Evolutionary conservation across 768 basidiomycete species (phyloP).

Genomic region (Podaxis pistillaris): DNA sequence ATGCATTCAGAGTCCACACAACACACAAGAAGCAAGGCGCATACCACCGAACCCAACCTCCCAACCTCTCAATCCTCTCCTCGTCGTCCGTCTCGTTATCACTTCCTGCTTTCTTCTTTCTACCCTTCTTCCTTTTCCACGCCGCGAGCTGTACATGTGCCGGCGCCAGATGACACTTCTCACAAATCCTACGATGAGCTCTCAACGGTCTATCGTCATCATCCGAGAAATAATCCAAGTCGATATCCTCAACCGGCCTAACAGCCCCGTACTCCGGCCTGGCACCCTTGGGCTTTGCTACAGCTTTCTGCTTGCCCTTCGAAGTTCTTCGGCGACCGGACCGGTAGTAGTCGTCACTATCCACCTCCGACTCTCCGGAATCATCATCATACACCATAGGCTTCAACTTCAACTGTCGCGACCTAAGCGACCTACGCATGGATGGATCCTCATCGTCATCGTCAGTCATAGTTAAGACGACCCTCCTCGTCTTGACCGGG

Average conservation of each 20-base stretch:
- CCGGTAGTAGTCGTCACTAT: constrained; percentile 19
- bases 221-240: constrained; percentile 50
- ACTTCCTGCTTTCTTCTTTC: constrained; percentile 38
- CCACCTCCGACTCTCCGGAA: constrained; percentile 8
- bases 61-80: constrained; percentile 47
- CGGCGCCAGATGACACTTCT: constrained; percentile 65
- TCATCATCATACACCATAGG: neutral
- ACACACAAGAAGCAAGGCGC: constrained; percentile 19
- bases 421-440: neutral
- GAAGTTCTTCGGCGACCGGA: constrained; percentile 10
- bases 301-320: constrained; percentile 22
- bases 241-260: constrained; percentile 38
- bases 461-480: constrained; percentile 1
- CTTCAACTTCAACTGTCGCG: constrained; percentile 11
- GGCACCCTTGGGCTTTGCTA: constrained; percentile 25
- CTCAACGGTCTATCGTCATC: constrained; percentile 54
- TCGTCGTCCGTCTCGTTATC: constrained; percentile 54
- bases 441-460: constrained; percentile 5
- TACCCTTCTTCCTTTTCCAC: constrained; percentile 35
- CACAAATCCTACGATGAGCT: constrained; percentile 64
- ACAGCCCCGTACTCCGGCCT: constrained; percentile 45
- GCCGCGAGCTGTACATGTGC: constrained; percentile 50
- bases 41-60: constrained; percentile 87
- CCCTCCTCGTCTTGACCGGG: constrained; percentile 5
- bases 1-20: neutral